phyloP scores from a whole-genome alignment of 2,329 filamentous ascomycete genomes.

The Coleophoma crateriformis region DNA sequence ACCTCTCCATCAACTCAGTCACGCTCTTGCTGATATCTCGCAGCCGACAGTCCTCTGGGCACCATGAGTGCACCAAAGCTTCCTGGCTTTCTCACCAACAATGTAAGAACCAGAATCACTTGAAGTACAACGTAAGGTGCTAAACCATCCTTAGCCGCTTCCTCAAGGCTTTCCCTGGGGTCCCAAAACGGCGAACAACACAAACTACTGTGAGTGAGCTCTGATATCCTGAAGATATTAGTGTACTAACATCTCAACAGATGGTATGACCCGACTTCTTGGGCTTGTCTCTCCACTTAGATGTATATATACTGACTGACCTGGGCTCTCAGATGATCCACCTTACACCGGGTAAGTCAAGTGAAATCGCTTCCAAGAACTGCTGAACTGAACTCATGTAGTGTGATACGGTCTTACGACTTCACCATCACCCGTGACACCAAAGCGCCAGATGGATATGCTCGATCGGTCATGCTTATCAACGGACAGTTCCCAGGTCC shows the following conservation, averaged over 20 bases:
- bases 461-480: slow-evolving; percentile 41
- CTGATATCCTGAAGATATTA: neutral
- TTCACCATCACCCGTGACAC: slow-evolving; percentile 12
- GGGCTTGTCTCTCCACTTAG: too few relatives aligned
- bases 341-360: slow-evolving; percentile 1
- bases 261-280: neutral
- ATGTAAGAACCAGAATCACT: neutral
- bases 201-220: neutral
- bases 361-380: neutral
- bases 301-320: too few relatives aligned
- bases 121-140: neutral
- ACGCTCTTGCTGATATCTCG: neutral
- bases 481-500: slow-evolving; percentile 65
- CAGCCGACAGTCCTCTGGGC: neutral
- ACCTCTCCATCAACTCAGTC: too few relatives aligned
- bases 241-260: neutral
- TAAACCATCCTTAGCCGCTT: neutral
- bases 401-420: slow-evolving; percentile 21
- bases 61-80: neutral
- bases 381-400: neutral
- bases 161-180: slow-evolving; percentile 2
- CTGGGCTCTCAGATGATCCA: neutral
- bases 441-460: slow-evolving; percentile 29
- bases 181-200: slow-evolving; percentile 1
- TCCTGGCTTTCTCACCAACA: neutral